Evolutionary conservation across 1,139 yeast species (phyloP).

Genomic region (Candida labiduridarum): DNA sequence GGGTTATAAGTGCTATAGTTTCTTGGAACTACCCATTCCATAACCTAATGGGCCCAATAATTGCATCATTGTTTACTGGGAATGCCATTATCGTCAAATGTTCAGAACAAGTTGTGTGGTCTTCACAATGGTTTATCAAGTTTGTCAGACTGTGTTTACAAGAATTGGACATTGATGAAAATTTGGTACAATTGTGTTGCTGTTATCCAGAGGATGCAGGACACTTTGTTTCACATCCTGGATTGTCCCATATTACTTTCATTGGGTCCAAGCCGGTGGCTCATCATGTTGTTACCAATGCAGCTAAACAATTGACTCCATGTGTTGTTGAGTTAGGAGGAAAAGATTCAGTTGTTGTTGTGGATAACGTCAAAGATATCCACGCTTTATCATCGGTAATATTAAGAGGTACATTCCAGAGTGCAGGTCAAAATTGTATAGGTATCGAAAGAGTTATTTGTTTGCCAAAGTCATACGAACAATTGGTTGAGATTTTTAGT

Average conservation of each 20-base stretch:
- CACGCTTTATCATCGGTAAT: conserved; percentile 73
- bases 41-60: conserved; percentile 87
- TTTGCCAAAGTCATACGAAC: conserved; percentile 64
- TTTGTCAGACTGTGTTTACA: conserved; percentile 72
- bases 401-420: conserved; percentile 93
- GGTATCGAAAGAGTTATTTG: conserved; percentile 94
- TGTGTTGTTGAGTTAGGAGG: conserved; percentile 96
- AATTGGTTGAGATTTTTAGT: conserved; percentile 56
- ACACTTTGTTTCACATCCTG: conserved; percentile 80
- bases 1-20: conserved; percentile 86
- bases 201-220: conserved; percentile 87
- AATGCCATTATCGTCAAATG: conserved; percentile 90
- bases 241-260: conserved; percentile 83
- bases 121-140: conserved; percentile 73
- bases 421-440: conserved; percentile 96
- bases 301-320: conserved; percentile 83
- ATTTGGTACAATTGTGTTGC: conserved; percentile 79
- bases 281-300: conserved; percentile 78
- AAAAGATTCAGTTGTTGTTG: conserved; percentile 84
- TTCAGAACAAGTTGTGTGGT: conserved; percentile 95
- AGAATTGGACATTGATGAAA: conserved; percentile 74
- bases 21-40: conserved; percentile 98
- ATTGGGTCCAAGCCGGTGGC: conserved; percentile 97
- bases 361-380: conserved; percentile 68
- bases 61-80: conserved; percentile 87